Evolutionary conservation across 257 asterid species (phyloP).

Genomic region (Solanum commersonii): DNA sequence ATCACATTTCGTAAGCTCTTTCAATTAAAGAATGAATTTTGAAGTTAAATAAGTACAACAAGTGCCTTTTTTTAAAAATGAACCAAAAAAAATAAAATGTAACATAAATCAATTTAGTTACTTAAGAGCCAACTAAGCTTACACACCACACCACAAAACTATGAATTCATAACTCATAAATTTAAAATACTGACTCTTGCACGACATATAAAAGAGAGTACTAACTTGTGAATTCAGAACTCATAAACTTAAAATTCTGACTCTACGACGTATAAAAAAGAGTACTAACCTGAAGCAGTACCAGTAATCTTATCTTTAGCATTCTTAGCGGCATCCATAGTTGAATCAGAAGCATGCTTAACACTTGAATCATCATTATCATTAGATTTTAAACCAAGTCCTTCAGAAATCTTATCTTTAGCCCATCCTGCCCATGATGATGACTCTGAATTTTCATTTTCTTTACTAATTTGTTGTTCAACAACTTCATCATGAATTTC

Average conservation of each 20-base stretch:
- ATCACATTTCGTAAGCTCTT: no score
- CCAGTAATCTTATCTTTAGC: constrained; percentile 22
- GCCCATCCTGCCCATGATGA: constrained; percentile 62
- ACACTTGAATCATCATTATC: neutral
- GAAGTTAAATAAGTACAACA: no score
- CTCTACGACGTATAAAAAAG: no score
- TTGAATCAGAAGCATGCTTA: neutral
- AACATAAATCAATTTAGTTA: no score
- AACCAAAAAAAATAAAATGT: no score
- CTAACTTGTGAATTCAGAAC: neutral
- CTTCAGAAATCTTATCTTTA: constrained; percentile 39
- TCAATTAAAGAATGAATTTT: no score
- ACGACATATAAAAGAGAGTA: neutral
- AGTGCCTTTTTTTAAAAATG: no score
- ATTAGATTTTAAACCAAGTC: constrained; percentile 16
- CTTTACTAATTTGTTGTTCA: neutral
- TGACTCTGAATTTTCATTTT: constrained; percentile 23
- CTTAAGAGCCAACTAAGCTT: no score
- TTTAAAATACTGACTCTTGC: neutral
- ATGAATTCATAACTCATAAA: neutral
- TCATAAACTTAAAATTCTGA: neutral
- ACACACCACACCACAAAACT: no score
- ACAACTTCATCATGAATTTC: neutral
- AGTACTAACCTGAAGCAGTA: constrained; percentile 16
- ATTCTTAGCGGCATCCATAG: constrained; percentile 20